Conservation (phyloP, 148 eudicot genomes). For the Fagopyrum esculentum region DNA sequence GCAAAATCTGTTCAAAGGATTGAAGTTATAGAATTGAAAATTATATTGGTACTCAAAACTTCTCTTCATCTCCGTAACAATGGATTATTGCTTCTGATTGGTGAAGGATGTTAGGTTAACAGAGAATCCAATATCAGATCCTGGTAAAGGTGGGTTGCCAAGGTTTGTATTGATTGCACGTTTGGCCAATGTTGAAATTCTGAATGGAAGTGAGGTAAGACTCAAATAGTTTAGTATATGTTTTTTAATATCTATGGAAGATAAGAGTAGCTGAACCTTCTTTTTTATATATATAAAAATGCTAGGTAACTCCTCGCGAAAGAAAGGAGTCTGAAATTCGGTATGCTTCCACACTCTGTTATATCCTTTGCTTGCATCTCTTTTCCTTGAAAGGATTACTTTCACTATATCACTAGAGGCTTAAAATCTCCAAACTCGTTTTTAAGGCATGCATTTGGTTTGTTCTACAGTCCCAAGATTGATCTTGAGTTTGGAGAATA, state of each 20-base stretch:
- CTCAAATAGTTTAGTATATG: background rate
- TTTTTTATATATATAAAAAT: conserved; percentile 15
- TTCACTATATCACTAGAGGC: background rate
- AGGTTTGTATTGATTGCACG: conserved; percentile 85
- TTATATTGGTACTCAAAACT: background rate
- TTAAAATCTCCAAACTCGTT: background rate
- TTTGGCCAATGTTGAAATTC: conserved; percentile 53
- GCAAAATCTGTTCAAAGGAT: background rate
- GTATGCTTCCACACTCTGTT: conserved; percentile 28
- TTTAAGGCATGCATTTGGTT: background rate
- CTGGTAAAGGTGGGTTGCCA: conserved; percentile 69
- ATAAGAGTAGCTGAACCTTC: conserved; percentile 14
- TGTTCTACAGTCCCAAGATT: background rate
- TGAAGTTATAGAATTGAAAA: background rate
- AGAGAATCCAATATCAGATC: conserved; percentile 79
- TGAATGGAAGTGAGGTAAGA: conserved; percentile 92
- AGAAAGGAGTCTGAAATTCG: conserved; percentile 93
- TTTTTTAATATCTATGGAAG: conserved; percentile 5
- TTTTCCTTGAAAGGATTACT: background rate
- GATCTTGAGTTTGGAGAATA: background rate
- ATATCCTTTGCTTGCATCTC: background rate
- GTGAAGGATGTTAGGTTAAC: conserved; percentile 74
- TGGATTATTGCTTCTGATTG: background rate
- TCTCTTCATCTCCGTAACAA: background rate
- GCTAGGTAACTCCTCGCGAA: conserved; percentile 73